Evolutionary conservation across 2,329 filamentous ascomycete genomes (phyloP), one percentile per base, ranked within the genome.

Genomic region (Pseudogymnoascus sp.): DNA sequence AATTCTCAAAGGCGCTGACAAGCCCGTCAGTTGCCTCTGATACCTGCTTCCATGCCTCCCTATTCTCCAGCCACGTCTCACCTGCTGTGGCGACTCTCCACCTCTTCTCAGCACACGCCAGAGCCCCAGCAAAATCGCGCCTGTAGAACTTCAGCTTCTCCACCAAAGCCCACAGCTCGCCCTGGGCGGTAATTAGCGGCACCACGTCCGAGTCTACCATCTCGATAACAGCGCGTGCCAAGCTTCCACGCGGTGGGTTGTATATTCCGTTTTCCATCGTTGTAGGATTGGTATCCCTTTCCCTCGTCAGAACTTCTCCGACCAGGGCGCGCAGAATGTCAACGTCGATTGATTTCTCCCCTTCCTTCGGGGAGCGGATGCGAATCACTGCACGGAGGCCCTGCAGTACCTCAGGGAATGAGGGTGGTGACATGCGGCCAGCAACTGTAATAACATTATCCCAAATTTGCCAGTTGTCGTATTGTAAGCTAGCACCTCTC

Each of bases 391-490:
- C 85, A 42, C 83, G 84, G 64, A 95, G 82, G 0, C 91, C 91
- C 3, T 88, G 80, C 34, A 96, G 78, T 60, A 96, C 84, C 66
- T 97, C 91, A 0, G 80, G 75, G 71, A 91, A 87, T 0, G 88
- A 85, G 0, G 90, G 88, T 1, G 93, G 93, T 0, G 81, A 82
- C 28, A 95, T 83, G 1, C 91, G 89, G 0, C 90, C 85, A 0
- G 90, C 89, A 21, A 97, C 87, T 0, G 92, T 95, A 63, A 99
- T 84, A 14, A 97, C 88, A 70, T 99, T 99, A 73, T 96, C 91
- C 93, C 93, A 97, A 74, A 99, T 97, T 69, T 91, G 87, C 83
- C 89, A 90, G 77, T 93, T 93, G 69, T 92, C 88, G 74, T 91
- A 84, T 60, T 96, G 91, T 23, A 96, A 84, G 3, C 84, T 83